Base-by-base conservation (phyloP, 768 basidiomycete genomes). In the Mycena capillaripes region DNA sequence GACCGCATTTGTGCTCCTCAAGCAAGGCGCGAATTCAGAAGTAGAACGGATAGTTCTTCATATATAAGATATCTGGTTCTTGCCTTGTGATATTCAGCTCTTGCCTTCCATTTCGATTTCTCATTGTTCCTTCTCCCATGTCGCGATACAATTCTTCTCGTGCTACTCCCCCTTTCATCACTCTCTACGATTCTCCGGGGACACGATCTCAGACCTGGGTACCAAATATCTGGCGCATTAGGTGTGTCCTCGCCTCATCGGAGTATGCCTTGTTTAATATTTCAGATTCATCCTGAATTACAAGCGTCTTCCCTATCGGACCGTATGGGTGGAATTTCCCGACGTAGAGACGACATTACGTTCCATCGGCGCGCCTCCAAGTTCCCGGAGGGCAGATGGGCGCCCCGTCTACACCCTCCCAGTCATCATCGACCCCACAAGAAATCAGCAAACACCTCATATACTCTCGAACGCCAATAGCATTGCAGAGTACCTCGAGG, bases 401-500 rank as follows among this genome's bases (percentile, higher is more conserved):
- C 84, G 86, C 21, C n/a, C 88, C 90, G 79, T 92, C 14, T 94
- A 92, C 80, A 88, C 90, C 27, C 93, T n/a, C n/a, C n/a, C n/a
- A n/a, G n/a, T n/a, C n/a, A n/a, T n/a, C n/a, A n/a, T n/a, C n/a
- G n/a, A n/a, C 76, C 88, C 89, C 0, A 86, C 85, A 29, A 81
- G 84, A 0, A 84, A 87, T 52, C 82, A 84, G 4, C 79, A 77
- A 14, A 73, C 79, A 0, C 91, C 91, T 5, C 77, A 87, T 50
- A 85, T 92, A 7, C 81, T 93, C 38, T 88, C 92, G 21, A 89
- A 91, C 66, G 82, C 87, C 21, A 89, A 89, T 76, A 82, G 78
- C 64, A 95, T 95, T 67, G 90, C 90, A 2, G 92, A 93, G 74
- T 93, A 94, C 78, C 89, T 94, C 42, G 93, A 95, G 75, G 79